Percentiles rank a stretch among this genome's conserved stretches.
phyloP scores from a whole-genome alignment of 768 basidiomycete species.

The Botryobasidium botryosum region DNA sequence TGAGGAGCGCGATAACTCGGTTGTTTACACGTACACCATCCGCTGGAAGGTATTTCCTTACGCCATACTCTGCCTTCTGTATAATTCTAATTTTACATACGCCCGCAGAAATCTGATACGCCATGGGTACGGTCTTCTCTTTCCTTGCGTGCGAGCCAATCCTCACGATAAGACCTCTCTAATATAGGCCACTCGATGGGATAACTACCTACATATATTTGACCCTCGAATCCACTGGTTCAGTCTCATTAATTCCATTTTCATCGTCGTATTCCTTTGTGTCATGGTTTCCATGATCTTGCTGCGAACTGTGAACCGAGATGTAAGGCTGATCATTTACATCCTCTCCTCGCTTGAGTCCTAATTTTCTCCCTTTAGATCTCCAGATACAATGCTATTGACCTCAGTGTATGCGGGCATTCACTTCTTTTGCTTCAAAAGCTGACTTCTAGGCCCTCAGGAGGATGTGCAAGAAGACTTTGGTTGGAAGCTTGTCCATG shows the following conservation, averaged over 20 bases:
- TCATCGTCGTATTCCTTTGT: slow-evolving; percentile 83
- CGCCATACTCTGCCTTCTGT: not conserved
- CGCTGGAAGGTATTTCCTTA: slow-evolving; percentile 48
- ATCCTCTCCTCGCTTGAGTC: not conserved
- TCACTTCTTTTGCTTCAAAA: no score
- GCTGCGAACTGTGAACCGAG: slow-evolving; percentile 68
- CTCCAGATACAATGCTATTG: slow-evolving; percentile 86
- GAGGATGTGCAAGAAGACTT: slow-evolving; percentile 96
- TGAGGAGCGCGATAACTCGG: slow-evolving; percentile 35
- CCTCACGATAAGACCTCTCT: not conserved
- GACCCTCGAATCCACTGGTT: slow-evolving; percentile 96
- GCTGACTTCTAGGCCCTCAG: no score
- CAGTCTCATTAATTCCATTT: slow-evolving; percentile 78
- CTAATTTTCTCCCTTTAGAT: slow-evolving; percentile 30
- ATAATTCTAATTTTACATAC: slow-evolving; percentile 1
- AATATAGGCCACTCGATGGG: slow-evolving; percentile 81
- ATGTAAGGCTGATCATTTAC: slow-evolving; percentile 33
- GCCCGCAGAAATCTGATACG: slow-evolving; percentile 55
- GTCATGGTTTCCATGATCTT: slow-evolving; percentile 89
- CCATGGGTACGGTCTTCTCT: slow-evolving; percentile 43
- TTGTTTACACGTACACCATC: slow-evolving; percentile 79
- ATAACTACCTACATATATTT: slow-evolving; percentile 86
- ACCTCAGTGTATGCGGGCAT: slow-evolving; percentile 49
- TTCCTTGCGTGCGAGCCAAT: not conserved
- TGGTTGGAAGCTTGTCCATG: slow-evolving; percentile 96